Evolutionary conservation across 2,329 filamentous ascomycete genomes (phyloP).

Genomic region (Exophiala phaeomuriformis): DNA sequence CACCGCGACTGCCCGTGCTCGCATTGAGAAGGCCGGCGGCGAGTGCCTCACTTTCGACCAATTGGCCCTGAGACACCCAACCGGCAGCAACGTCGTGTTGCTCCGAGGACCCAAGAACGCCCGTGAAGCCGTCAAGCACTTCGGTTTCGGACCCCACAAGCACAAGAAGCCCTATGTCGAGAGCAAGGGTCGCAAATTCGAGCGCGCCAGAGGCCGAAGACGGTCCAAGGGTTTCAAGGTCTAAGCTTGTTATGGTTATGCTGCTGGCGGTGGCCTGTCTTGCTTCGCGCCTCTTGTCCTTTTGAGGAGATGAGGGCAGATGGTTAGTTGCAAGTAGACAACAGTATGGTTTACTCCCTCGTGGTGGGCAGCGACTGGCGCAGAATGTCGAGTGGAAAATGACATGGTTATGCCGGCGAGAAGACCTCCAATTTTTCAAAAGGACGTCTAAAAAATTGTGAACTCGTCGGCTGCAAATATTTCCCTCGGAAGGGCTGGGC

Average conservation of each 20-base stretch:
- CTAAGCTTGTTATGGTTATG: slow-evolving; percentile 37
- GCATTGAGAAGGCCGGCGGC: slow-evolving; percentile 88
- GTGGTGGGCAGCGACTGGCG: neutral
- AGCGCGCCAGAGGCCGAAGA: slow-evolving; percentile 97
- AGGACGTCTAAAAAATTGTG: neutral
- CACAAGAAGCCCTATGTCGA: slow-evolving; percentile 98
- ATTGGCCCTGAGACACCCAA: slow-evolving; percentile 89
- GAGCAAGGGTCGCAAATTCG: slow-evolving; percentile 99
- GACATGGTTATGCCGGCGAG: neutral
- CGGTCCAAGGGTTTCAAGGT: slow-evolving; percentile 99
- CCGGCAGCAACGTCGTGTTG: slow-evolving; percentile 92
- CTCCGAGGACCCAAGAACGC: slow-evolving; percentile 97
- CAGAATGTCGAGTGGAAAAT: neutral
- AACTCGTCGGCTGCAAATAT: neutral
- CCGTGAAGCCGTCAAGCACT: slow-evolving; percentile 98
- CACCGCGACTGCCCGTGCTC: slow-evolving; percentile 89
- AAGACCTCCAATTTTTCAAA: no score
- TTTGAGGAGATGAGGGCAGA: neutral
- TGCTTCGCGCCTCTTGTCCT: neutral
- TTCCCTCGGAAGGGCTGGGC: neutral
- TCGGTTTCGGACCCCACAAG: slow-evolving; percentile 95
- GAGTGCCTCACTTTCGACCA: slow-evolving; percentile 95
- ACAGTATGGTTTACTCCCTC: neutral
- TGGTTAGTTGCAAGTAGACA: neutral
- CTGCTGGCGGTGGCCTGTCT: slow-evolving; percentile 12